These are phyloP conservation scores for Chaetomium strumarium DNA, from an alignment of 2,329 filamentous ascomycete species.

Conservation along the genomic window DNA sequence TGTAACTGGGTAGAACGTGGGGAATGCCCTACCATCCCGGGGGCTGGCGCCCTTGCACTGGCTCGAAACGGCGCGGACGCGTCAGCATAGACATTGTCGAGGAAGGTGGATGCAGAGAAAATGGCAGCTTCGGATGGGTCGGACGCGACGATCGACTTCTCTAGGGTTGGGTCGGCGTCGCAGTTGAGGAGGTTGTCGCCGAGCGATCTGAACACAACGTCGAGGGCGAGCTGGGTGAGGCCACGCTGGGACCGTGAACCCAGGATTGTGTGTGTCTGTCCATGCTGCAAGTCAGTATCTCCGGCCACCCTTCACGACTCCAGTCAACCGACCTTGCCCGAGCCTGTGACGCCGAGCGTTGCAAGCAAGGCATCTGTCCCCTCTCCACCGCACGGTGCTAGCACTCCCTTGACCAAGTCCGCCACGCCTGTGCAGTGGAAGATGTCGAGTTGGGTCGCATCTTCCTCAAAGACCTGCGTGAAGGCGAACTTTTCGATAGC, in stretches of 20 bases:
- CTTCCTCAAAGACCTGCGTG: constrained; percentile 86
- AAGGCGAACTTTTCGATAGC: constrained; percentile 93
- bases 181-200: constrained; percentile 63
- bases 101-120: constrained; percentile 65
- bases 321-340: constrained; percentile 67
- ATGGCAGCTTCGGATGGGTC: constrained; percentile 79
- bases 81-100: constrained; percentile 74
- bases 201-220: constrained; percentile 81
- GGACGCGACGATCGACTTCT: constrained; percentile 67
- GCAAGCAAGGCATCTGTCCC: constrained; percentile 86
- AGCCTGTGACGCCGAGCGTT: constrained; percentile 89
- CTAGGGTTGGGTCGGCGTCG: constrained; percentile 51
- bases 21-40: constrained; percentile 56
- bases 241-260: constrained; percentile 82
- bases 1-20: constrained; percentile 28
- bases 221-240: constrained; percentile 84
- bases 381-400: constrained; percentile 66
- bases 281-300: constrained; percentile 6
- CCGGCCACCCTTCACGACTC: neutral
- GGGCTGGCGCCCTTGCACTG: constrained; percentile 61
- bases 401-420: constrained; percentile 71
- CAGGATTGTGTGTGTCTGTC: constrained; percentile 88
- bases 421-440: constrained; percentile 75
- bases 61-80: constrained; percentile 48
- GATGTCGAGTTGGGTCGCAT: constrained; percentile 75